phyloP scores from a whole-genome alignment of 2,329 filamentous ascomycete species.

The Paracorniculantispora psalliotae region DNA sequence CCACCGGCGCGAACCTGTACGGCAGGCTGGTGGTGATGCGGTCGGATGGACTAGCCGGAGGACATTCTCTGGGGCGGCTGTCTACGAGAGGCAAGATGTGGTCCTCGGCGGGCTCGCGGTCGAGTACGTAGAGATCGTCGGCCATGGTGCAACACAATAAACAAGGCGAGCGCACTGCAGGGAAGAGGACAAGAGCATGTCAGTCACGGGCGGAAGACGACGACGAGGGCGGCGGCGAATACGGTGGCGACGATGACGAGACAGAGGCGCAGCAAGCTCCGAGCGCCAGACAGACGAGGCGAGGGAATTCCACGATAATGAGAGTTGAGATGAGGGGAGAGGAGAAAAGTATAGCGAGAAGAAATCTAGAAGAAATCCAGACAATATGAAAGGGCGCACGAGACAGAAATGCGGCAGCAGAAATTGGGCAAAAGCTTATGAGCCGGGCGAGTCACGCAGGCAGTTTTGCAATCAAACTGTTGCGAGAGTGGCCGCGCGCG shows the following conservation, averaged over 20 bases:
- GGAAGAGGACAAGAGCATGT: slow-evolving; percentile 1
- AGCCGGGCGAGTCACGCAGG: background rate
- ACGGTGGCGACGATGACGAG: too few relatives aligned
- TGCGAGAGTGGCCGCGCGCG: background rate
- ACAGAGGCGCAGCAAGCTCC: background rate
- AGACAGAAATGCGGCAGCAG: background rate
- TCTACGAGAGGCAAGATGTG: background rate
- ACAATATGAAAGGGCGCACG: background rate
- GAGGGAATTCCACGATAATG: background rate
- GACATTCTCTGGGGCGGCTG: background rate
- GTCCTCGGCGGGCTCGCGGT: background rate
- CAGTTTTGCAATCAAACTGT: background rate
- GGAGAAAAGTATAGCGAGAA: background rate
- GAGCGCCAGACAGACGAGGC: background rate
- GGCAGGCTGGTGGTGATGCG: background rate
- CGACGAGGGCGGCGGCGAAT: too few relatives aligned
- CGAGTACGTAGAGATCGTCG: background rate
- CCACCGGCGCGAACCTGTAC: background rate
- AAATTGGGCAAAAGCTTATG: background rate
- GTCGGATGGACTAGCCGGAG: background rate
- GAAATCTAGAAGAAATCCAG: background rate
- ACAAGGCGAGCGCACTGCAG: background rate
- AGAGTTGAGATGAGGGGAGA: background rate
- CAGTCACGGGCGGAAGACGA: background rate
- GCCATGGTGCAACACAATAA: background rate